A percentile compares a stretch with the other conserved stretches of the same genome.
phyloP scores from a whole-genome alignment of 345 rosid genomes.

The Eucalyptus pumila region DNA sequence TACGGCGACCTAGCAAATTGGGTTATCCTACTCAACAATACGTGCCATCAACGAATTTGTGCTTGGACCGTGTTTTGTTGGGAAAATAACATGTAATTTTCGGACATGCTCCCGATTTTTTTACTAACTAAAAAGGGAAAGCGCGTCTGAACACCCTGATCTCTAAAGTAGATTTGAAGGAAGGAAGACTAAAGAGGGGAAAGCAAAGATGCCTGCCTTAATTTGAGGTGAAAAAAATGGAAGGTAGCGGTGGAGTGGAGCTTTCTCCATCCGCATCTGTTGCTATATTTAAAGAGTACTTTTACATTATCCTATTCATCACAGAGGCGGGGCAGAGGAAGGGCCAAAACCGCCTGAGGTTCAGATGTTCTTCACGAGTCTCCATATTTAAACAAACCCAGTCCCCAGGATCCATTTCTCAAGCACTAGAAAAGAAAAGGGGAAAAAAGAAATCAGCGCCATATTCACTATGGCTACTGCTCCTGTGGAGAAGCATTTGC shows the following conservation, averaged over 20 bases:
- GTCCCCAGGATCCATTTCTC: neutral
- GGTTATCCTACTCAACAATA: neutral
- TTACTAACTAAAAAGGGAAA: neutral
- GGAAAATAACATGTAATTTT: neutral
- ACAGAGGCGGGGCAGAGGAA: neutral
- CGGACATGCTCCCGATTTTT: neutral
- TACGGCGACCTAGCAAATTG: neutral
- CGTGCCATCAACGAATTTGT: too few relatives aligned
- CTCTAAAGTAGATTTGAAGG: neutral
- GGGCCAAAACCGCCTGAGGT: neutral
- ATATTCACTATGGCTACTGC: neutral
- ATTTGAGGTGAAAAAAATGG: neutral
- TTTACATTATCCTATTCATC: neutral
- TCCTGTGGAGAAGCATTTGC: neutral
- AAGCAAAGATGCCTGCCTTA: neutral
- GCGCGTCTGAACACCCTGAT: neutral
- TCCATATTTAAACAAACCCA: neutral
- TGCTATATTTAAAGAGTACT: neutral
- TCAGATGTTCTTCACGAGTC: neutral
- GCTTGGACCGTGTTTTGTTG: neutral
- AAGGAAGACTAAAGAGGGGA: neutral
- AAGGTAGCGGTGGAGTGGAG: neutral
- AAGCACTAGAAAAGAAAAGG: neutral
- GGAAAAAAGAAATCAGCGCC: neutral
- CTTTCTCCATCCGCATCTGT: neutral